phyloP scores from a whole-genome alignment of 2,329 filamentous ascomycete species.

The Sporothrix globosa region DNA sequence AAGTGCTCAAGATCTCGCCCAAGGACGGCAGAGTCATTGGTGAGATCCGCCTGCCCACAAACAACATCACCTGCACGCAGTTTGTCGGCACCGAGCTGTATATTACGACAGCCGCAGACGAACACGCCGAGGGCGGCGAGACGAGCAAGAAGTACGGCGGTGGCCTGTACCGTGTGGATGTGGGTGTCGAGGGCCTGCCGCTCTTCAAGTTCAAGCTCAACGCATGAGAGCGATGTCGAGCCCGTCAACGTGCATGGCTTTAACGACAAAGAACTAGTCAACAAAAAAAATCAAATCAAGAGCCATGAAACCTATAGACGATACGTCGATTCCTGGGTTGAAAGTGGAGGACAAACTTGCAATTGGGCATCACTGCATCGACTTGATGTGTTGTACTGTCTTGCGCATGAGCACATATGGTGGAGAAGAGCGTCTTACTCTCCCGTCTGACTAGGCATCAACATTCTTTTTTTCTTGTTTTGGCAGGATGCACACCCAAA shows the following conservation, averaged over 20 bases:
- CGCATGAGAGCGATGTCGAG: neutral
- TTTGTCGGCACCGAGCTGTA: conserved; percentile 76
- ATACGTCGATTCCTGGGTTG: neutral
- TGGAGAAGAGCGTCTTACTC: neutral
- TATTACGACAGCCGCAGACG: conserved; percentile 75
- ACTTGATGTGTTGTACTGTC: neutral
- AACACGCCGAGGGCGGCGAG: conserved; percentile 65
- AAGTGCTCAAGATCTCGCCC: conserved; percentile 74
- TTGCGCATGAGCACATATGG: neutral
- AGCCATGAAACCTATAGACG: too few species aligned
- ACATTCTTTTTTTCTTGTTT: too few species aligned
- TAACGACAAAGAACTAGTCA: neutral
- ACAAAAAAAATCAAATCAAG: neutral
- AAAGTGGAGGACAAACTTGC: conserved; percentile 4
- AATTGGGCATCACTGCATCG: conserved; percentile 27
- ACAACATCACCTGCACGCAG: conserved; percentile 77
- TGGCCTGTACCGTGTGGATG: conserved; percentile 74
- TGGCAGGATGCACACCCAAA: too few species aligned
- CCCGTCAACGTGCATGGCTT: neutral
- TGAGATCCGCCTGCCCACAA: conserved; percentile 74
- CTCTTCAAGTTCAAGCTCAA: conserved; percentile 65
- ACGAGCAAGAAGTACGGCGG: conserved; percentile 68
- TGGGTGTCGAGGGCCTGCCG: conserved; percentile 68
- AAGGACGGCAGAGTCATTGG: conserved; percentile 68
- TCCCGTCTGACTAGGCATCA: too few species aligned